Percentiles rank a stretch among this genome's conserved stretches.
phyloP scores from a whole-genome alignment of 352 stramenopile genomes.

The Globisporangium canariense region DNA sequence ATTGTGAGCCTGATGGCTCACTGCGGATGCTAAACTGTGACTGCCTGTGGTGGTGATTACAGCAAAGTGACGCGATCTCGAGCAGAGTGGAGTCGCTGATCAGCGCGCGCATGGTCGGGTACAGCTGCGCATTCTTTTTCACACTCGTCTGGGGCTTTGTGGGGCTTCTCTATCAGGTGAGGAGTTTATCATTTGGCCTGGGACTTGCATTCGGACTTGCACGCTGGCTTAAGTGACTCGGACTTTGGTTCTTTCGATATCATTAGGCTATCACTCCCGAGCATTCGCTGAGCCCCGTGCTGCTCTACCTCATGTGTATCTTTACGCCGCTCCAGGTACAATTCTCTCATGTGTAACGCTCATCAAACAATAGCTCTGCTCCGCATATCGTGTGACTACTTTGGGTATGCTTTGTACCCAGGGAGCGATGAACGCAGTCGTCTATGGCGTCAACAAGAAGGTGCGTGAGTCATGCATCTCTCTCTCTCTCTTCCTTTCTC shows the following conservation, averaged over 20 bases:
- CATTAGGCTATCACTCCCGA: conserved; percentile 30
- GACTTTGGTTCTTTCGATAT: not conserved
- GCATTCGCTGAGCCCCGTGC: conserved; percentile 39
- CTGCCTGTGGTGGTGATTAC: not conserved
- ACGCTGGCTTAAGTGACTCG: not conserved
- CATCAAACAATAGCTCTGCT: not conserved
- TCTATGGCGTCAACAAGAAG: conserved; percentile 64
- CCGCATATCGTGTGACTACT: too few species aligned
- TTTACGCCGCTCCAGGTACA: conserved; percentile 69
- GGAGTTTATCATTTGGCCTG: not conserved
- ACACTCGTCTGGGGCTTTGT: conserved; percentile 45
- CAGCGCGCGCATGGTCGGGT: conserved; percentile 58
- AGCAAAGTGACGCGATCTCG: conserved; percentile 51
- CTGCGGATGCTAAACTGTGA: not conserved
- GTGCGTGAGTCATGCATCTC: conserved; percentile 16
- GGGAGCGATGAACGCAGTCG: conserved; percentile 55
- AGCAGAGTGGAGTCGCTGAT: conserved; percentile 67
- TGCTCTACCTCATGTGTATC: conserved; percentile 67
- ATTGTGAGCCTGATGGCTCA: too few species aligned
- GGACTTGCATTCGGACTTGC: too few species aligned
- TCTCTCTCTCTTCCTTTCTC: too few species aligned
- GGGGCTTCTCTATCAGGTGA: conserved; percentile 45
- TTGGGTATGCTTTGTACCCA: conserved; percentile 15
- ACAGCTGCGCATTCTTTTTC: conserved; percentile 58
- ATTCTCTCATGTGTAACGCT: not conserved